Conservation (phyloP, 805 yeast genomes). For the Myxozyma monticola region DNA sequence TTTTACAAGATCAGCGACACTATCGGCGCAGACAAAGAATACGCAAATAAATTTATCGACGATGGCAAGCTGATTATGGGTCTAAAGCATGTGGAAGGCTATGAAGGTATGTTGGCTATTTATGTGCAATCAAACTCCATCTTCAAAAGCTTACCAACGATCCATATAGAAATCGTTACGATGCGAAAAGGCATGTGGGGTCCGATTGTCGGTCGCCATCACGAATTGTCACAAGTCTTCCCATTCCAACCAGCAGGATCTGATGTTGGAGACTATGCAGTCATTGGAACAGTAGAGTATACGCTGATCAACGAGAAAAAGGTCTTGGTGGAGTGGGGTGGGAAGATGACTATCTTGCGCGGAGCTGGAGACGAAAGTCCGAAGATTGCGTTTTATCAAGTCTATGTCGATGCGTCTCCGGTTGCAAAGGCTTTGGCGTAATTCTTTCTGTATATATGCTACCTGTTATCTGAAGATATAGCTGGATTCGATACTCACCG, state of each 20-base stretch:
- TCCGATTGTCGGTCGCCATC: slow-evolving; percentile 9
- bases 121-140: too few relatives aligned
- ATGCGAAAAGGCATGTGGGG: slow-evolving; percentile 18
- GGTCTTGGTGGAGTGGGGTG: slow-evolving; percentile 10
- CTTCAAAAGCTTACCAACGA: background rate
- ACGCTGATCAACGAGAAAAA: slow-evolving; percentile 7
- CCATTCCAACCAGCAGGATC: slow-evolving; percentile 8
- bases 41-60: background rate
- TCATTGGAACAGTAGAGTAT: slow-evolving; percentile 4
- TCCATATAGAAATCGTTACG: background rate
- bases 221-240: slow-evolving; percentile 6
- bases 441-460: too few relatives aligned
- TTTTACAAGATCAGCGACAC: slow-evolving; percentile 7
- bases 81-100: slow-evolving; percentile 3
- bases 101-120: background rate
- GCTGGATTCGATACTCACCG: too few relatives aligned
- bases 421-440: slow-evolving; percentile 9
- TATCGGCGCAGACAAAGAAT: background rate
- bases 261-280: background rate
- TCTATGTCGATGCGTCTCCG: slow-evolving; percentile 8
- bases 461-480: too few relatives aligned
- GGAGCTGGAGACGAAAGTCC: background rate
- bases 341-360: slow-evolving; percentile 3
- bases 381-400: slow-evolving; percentile 11
- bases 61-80: slow-evolving; percentile 11